These are phyloP conservation scores for Trametes meyenii DNA, from an alignment of 768 basidiomycete species.

Conservation along the genomic window DNA sequence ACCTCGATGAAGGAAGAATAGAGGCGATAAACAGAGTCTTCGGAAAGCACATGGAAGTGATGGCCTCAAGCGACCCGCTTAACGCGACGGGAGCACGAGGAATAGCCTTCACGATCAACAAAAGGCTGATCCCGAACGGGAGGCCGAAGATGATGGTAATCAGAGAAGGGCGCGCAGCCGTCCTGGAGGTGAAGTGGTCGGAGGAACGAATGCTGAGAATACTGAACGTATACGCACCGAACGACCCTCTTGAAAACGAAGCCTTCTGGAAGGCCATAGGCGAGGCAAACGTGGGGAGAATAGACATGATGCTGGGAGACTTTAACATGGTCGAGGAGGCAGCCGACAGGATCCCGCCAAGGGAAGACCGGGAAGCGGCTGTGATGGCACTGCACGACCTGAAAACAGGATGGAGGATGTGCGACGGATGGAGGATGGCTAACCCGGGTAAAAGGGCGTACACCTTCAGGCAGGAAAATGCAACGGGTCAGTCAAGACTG, in stretches of 20 bases:
- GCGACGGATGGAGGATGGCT: background rate
- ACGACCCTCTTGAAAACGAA: background rate
- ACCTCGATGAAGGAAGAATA: background rate
- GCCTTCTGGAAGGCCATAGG: background rate
- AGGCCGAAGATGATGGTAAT: background rate
- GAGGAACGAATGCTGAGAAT: background rate
- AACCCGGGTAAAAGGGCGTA: background rate
- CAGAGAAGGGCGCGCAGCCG: background rate
- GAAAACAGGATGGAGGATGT: background rate
- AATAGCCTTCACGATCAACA: background rate
- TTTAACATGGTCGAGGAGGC: constrained; percentile 42
- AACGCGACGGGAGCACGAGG: background rate
- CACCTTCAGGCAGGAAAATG: background rate
- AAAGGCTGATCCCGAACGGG: background rate
- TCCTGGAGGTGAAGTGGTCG: background rate
- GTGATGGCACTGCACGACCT: background rate
- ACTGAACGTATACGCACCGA: background rate
- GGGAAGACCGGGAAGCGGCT: background rate
- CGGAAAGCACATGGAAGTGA: background rate
- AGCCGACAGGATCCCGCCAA: background rate
- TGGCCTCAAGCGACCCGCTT: background rate
- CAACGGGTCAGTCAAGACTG: background rate
- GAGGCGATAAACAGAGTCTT: background rate
- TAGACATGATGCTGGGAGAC: background rate
- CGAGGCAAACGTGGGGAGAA: too few relatives aligned